These are phyloP conservation scores for Akebia trifoliata DNA, from an alignment of 164 flowering plant genomes.

Conservation along the genomic window DNA sequence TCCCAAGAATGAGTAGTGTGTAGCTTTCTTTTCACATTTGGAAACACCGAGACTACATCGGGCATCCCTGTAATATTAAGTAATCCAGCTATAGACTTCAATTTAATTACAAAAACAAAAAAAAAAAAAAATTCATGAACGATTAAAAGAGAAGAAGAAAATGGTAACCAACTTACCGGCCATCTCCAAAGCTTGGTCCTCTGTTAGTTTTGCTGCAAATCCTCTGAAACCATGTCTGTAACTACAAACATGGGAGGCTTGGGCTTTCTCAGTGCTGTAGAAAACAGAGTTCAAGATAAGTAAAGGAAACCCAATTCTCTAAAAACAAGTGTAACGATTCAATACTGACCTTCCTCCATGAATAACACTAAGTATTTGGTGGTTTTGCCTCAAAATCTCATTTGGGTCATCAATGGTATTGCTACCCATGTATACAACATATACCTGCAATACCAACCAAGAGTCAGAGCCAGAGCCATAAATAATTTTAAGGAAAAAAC, in stretches of 20 bases:
- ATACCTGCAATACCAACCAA: constrained; percentile 32
- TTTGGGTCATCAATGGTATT: constrained; percentile 33
- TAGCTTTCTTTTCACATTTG: constrained; percentile 46
- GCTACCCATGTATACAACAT: constrained; percentile 78
- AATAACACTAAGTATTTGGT: constrained; percentile 51
- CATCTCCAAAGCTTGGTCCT: constrained; percentile 51
- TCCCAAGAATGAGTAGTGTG: constrained; percentile 93
- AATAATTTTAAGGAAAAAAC: neutral
- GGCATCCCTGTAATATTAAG: constrained; percentile 46
- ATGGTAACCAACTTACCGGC: constrained; percentile 32
- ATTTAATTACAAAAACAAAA: constrained; percentile 3
- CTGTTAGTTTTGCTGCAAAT: constrained; percentile 68
- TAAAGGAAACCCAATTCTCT: neutral
- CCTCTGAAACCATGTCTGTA: constrained; percentile 72
- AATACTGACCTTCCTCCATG: constrained; percentile 56
- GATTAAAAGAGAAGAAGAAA: neutral
- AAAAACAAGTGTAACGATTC: neutral
- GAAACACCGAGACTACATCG: constrained; percentile 81
- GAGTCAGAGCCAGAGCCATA: neutral
- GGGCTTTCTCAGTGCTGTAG: constrained; percentile 49
- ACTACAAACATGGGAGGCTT: constrained; percentile 63
- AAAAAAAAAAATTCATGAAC: neutral
- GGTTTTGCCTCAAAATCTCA: constrained; percentile 43
- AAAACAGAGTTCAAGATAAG: neutral
- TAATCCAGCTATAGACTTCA: neutral